Evolutionary conservation across 1,284 basidiomycete species (phyloP), one percentile per base, ranked within the genome.

Genomic region (Cutaneotrichosporon sp.): DNA sequence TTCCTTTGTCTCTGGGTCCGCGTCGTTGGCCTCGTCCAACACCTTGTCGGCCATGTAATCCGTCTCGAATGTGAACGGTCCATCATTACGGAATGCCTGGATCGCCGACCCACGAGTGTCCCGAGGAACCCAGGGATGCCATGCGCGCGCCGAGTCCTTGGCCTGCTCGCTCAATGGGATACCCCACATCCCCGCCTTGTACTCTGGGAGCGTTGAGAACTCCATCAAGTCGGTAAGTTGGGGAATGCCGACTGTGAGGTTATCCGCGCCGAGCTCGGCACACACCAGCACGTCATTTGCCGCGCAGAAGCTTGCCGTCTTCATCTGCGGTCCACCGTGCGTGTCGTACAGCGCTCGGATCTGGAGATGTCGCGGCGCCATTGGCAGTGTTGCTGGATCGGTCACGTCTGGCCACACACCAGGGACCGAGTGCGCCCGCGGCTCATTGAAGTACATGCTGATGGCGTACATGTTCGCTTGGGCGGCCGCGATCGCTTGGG

Each of bases 401-500:
- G 57, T 65, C 13, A 72, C 65, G 46, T 72, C 71, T 2, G 71
- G 69, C 69, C 70, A 72, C 34, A 58, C 21, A 5, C 47, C 22
- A 4, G 53, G 46, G 30, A 67, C 69, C 14, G 66, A 50, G 50
- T 66, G 67, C 5, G 69, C 70, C 9, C 21, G 40, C 4, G 64
- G 65, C 40, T 70, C 70, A 70, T 77, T 78, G 58, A 66, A 73
- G 67, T 78, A 78, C 31, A 72, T 69, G 60, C 74, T 76, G 62
- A 78, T 72, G 51, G 72, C 74, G 42, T 70, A 62, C 66, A 73
- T 74, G 2, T 70, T 73, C 2, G 75, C 74, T 58, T 79, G 77
- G 30, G 65, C 65, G 13, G 76, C 75, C 6, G 76, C 76, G 13
- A 78, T 62, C 0, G 76, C 76, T 55, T 78, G 76, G 2, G 65